A percentile compares a stretch with the other conserved stretches of the same genome.
These are phyloP conservation scores for Pyrrhoderma lamaoense DNA, from an alignment of 1,284 basidiomycete species.

Conservation along the genomic window DNA sequence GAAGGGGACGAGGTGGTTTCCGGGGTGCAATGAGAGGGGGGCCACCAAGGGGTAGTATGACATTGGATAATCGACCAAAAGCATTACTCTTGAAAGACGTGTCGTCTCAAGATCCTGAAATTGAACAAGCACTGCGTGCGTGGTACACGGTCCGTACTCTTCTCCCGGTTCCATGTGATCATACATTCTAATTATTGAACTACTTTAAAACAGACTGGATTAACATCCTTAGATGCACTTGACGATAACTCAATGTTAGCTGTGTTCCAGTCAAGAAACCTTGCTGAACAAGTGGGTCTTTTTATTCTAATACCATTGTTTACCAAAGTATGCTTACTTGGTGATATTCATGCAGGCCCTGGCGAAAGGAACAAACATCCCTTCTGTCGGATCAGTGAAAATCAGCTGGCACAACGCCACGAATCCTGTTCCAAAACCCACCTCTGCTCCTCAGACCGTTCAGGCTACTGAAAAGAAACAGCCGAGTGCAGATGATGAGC, in stretches of 20 bases:
- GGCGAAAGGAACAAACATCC: slow-evolving; percentile 57
- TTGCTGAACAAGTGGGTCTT: slow-evolving; percentile 62
- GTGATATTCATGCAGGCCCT: slow-evolving; percentile 49
- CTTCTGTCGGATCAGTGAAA: slow-evolving; percentile 55
- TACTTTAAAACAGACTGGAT: slow-evolving; percentile 37
- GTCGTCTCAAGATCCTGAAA: slow-evolving; percentile 35
- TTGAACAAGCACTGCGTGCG: slow-evolving; percentile 56
- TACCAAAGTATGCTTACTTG: slow-evolving; percentile 1
- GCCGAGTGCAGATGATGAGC: slow-evolving; percentile 16
- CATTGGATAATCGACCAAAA: slow-evolving; percentile 86
- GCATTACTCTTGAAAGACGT: slow-evolving; percentile 71
- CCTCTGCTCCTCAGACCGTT: background rate
- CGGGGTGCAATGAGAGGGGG: slow-evolving; percentile 62
- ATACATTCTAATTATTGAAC: slow-evolving; percentile 2
- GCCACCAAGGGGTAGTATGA: slow-evolving; percentile 55
- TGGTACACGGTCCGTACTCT: slow-evolving; percentile 71
- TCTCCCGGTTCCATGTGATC: background rate
- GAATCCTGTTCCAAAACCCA: slow-evolving; percentile 8
- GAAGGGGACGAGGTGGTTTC: slow-evolving; percentile 54
- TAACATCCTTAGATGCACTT: slow-evolving; percentile 51
- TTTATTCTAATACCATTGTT: slow-evolving; percentile 7
- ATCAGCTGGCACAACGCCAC: slow-evolving; percentile 47
- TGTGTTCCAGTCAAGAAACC: slow-evolving; percentile 57
- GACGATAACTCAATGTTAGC: slow-evolving; percentile 55
- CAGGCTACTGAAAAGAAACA: slow-evolving; percentile 16